phyloP scores from a whole-genome alignment of 495 filamentous ascomycete species.

The Penicillium maclennaniae region DNA sequence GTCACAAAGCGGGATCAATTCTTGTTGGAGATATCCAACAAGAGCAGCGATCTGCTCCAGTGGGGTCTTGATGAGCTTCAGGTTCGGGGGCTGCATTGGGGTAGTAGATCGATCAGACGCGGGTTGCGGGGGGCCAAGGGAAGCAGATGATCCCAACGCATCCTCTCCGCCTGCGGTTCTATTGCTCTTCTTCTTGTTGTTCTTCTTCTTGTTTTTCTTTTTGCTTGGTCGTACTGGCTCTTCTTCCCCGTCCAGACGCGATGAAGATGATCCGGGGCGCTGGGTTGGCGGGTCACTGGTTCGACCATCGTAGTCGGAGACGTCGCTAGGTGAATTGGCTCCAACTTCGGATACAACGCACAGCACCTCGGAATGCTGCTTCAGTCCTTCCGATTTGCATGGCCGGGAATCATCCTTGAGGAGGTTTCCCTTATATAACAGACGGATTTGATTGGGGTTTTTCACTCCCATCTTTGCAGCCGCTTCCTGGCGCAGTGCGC shows the following conservation, averaged over 20 bases:
- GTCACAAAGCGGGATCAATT: conserved; percentile 62
- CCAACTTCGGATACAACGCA: conserved; percentile 57
- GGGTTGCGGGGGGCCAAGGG: conserved; percentile 17
- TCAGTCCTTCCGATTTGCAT: conserved; percentile 70
- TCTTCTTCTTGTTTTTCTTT: conserved; percentile 30
- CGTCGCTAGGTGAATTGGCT: conserved; percentile 47
- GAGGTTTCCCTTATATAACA: conserved; percentile 80
- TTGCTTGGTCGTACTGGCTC: conserved; percentile 22
- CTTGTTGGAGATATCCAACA: conserved; percentile 58
- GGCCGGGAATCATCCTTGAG: conserved; percentile 63
- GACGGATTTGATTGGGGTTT: conserved; percentile 59
- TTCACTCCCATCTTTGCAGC: conserved; percentile 58
- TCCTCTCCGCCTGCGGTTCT: conserved; percentile 24
- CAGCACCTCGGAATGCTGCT: conserved; percentile 73
- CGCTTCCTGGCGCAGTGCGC: conserved; percentile 61
- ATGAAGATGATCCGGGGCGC: conserved; percentile 17
- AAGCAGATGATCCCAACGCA: conserved; percentile 9
- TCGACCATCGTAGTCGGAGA: conserved; percentile 40
- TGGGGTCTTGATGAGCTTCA: conserved; percentile 38
- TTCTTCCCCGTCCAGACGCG: conserved; percentile 27
- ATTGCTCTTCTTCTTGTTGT: conserved; percentile 39
- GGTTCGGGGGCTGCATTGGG: conserved; percentile 37
- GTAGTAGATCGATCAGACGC: conserved; percentile 19
- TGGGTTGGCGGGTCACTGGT: conserved; percentile 7
- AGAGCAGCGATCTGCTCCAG: conserved; percentile 72